Percentiles rank a stretch among this genome's conserved stretches.
Conservation (phyloP, 768 basidiomycete species). For the Suillus paluster region DNA sequence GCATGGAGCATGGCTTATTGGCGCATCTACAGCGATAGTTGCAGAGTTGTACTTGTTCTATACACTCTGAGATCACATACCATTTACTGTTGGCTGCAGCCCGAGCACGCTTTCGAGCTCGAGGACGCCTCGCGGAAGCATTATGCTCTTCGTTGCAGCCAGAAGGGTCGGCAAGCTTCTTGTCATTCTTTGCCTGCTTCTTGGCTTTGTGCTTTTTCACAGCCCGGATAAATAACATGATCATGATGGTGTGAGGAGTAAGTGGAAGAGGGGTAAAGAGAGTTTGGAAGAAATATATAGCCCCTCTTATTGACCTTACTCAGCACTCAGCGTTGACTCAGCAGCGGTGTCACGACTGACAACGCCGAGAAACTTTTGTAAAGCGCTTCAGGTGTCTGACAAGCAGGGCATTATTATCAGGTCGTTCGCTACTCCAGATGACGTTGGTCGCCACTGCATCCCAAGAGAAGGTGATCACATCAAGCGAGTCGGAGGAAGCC, state of each 20-base stretch:
- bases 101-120: neutral
- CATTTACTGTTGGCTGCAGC: neutral
- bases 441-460: neutral
- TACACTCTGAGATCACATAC: neutral
- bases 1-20: neutral
- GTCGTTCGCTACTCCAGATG: neutral
- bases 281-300: neutral
- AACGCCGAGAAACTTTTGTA: neutral
- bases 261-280: neutral
- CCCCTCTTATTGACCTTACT: conserved; percentile 3
- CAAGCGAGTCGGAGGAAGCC: conserved; percentile 1
- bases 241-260: neutral
- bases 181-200: conserved; percentile 22
- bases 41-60: no score
- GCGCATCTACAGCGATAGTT: neutral
- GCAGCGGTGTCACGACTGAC: neutral
- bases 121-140: neutral
- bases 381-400: neutral
- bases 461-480: neutral
- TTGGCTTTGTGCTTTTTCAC: conserved; percentile 33
- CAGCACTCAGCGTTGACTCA: no score
- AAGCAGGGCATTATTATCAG: neutral
- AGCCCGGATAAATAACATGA: conserved; percentile 18
- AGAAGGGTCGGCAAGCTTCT: conserved; percentile 14
- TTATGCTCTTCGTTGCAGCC: neutral